Evolutionary conservation across 2,329 filamentous ascomycete species (phyloP), one percentile per base, ranked within the genome.

Genomic region (Neopestalotiopsis clavispora): DNA sequence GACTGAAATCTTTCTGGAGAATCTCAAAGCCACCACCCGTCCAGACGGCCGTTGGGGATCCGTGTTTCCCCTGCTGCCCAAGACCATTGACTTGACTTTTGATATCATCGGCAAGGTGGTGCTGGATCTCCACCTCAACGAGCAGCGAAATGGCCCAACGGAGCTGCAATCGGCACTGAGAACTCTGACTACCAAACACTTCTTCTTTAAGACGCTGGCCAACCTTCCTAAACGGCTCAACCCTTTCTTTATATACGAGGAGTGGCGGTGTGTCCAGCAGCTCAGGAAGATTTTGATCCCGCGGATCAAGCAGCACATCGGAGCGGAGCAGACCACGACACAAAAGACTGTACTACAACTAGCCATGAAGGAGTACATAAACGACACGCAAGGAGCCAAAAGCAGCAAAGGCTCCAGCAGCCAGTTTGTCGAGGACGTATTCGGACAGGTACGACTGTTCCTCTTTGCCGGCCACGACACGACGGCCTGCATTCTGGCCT

Each of bases 381-480:
- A 56, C 56, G 68, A 69, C 28, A 23, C 67, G 1, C 30, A 40
- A 30, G 38, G 17, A 9, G 61, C 9, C 7, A 56, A 66, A n/a
- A 20, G n/a, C 13, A 45, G 4, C 14, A 57, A 52, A 20, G 49
- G 20, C 12, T 17, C 56, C 12, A 42, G 59, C 45, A 20, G n/a
- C 10, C 28, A 65, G 7, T 72, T 72, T 60, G 65, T 69, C n/a
- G 62, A 65, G 5, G 69, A 69, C 13, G 67, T 73, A 0, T 67
- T 73, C 3, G 61, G 65, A 13, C 71, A 73, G 42, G 66, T 75
- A 2, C 71, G 71, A n/a, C 64, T 72, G 1, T 75, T 77, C 38
- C 67, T 77, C 2, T 73, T 76, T 52, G 75, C 73, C 4, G 75
- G 76, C 9, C 75, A 75, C 58, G 75, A 77, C 68, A 77, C 76